Evolutionary conservation across 2,329 filamentous ascomycete genomes (phyloP).

Genomic region (Lasiodiplodia gonubiensis): DNA sequence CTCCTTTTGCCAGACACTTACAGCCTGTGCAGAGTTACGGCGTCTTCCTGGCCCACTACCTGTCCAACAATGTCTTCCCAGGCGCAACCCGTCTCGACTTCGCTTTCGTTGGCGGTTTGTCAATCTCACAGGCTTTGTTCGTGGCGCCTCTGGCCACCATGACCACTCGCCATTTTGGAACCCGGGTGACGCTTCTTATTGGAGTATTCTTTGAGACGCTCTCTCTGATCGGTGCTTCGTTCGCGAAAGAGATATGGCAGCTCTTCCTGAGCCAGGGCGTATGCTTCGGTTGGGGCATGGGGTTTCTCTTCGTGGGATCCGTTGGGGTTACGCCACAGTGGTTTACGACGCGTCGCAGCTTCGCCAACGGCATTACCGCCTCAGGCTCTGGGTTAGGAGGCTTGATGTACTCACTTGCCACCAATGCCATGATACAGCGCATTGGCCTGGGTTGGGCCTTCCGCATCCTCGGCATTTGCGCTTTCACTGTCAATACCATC

Average conservation of each 20-base stretch:
- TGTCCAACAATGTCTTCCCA: conserved; percentile 66
- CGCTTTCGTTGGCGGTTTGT: conserved; percentile 78
- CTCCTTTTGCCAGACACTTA: not conserved
- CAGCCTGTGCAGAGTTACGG: conserved; percentile 62
- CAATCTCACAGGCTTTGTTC: conserved; percentile 69
- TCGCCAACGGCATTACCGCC: conserved; percentile 72
- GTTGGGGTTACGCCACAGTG: conserved; percentile 74
- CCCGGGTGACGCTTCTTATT: conserved; percentile 66
- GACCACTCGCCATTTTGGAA: conserved; percentile 66
- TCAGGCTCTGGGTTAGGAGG: conserved; percentile 79
- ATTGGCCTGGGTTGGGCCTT: conserved; percentile 72
- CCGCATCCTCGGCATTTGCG: conserved; percentile 65
- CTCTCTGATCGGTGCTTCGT: conserved; percentile 73
- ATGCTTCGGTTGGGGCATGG: conserved; percentile 79
- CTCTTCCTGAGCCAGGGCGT: conserved; percentile 77
- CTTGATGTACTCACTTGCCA: conserved; percentile 69
- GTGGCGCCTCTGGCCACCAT: conserved; percentile 71
- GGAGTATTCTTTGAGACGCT: conserved; percentile 69
- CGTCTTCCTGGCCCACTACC: conserved; percentile 78
- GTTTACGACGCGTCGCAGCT: conserved; percentile 71
- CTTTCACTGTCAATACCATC: conserved; percentile 67
- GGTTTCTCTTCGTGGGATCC: conserved; percentile 73
- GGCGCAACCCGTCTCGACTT: conserved; percentile 69
- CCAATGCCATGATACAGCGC: conserved; percentile 70
- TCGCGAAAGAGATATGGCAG: conserved; percentile 73